Evolutionary conservation across 2,329 filamentous ascomycete species (phyloP).

Genomic region (Colletotrichum echinochloae): DNA sequence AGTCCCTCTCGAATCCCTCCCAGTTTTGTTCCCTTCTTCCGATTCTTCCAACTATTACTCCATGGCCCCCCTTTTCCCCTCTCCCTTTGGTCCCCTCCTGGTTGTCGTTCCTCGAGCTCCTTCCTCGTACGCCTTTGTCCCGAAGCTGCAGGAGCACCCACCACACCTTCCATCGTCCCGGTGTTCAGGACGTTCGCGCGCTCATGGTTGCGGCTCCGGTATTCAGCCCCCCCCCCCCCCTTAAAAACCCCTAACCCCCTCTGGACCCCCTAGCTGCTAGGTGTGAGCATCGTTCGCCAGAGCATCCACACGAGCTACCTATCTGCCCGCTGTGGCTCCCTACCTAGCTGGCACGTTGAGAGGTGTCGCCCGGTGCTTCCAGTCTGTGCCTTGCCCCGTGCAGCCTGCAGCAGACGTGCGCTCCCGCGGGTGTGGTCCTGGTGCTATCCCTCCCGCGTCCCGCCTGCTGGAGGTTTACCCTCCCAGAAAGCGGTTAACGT

Average conservation of each 20-base stretch:
- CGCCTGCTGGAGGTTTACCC: not conserved
- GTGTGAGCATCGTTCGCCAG: slow-evolving; percentile 12
- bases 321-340: slow-evolving; percentile 5
- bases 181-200: not conserved
- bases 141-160: slow-evolving; percentile 29
- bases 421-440: slow-evolving; percentile 31
- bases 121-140: slow-evolving; percentile 31
- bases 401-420: slow-evolving; percentile 17
- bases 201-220: not conserved
- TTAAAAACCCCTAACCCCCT: too few relatives aligned
- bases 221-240: not conserved
- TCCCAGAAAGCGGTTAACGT: not conserved
- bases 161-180: slow-evolving; percentile 13
- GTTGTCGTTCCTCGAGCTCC: slow-evolving; percentile 1
- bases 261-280: not conserved
- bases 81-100: slow-evolving; percentile 17
- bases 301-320: slow-evolving; percentile 12
- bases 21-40: slow-evolving; percentile 7
- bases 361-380: slow-evolving; percentile 5
- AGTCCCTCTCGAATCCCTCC: not conserved
- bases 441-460: slow-evolving; percentile 1
- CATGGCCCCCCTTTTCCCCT: slow-evolving; percentile 8
- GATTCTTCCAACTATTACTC: slow-evolving; percentile 28
- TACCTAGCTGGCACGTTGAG: slow-evolving; percentile 10
- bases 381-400: slow-evolving; percentile 4